Evolutionary conservation across 257 asterid species (phyloP).

Genomic region (Craterostigma plantagineum): DNA sequence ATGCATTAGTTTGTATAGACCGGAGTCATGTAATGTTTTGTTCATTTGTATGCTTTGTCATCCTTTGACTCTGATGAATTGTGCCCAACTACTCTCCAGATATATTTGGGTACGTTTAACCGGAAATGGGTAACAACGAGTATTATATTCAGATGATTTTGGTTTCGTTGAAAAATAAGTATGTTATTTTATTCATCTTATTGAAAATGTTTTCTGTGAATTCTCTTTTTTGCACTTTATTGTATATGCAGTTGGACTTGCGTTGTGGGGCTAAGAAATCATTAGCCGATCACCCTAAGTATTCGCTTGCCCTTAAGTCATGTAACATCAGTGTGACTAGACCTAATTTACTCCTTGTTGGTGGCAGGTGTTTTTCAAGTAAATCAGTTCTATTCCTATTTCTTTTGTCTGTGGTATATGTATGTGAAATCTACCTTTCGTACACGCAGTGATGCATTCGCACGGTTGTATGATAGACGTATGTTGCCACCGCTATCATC

Average conservation of each 20-base stretch:
- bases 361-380: constrained; percentile 60
- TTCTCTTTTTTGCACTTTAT: background rate
- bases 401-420: constrained; percentile 3
- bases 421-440: constrained; percentile 9
- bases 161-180: no score
- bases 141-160: no score
- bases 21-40: no score
- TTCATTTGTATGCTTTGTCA: no score
- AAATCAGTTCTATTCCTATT: constrained; percentile 8
- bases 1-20: no score
- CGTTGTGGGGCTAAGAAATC: constrained; percentile 82
- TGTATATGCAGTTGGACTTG: constrained; percentile 64
- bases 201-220: no score
- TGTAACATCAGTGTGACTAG: constrained; percentile 81
- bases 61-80: no score
- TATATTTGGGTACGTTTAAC: no score
- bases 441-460: constrained; percentile 86
- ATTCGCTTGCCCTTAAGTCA: constrained; percentile 63
- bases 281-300: constrained; percentile 76
- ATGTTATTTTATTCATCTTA: no score
- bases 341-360: constrained; percentile 95
- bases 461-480: constrained; percentile 89
- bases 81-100: no score
- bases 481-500: constrained; percentile 95
- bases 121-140: no score